Base-by-base conservation (phyloP, 192 early-diverging fungal species). In the Cetraspora pellucida region DNA sequence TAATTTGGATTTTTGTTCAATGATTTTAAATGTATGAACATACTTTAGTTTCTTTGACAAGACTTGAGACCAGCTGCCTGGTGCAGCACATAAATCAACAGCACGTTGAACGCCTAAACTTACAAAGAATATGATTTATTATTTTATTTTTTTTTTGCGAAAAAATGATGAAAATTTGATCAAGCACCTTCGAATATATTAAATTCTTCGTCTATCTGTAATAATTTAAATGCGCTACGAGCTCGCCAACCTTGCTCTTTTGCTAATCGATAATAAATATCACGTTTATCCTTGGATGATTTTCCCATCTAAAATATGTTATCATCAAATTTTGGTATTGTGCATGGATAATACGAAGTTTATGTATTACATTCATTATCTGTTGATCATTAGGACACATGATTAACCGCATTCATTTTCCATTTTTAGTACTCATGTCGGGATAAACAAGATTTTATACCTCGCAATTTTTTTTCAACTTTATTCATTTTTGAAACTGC, bases 161-260 rank as follows among this genome's bases (percentile, higher is more conserved):
- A 27, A 11, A 27, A 17, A 37, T 58, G 10, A 16, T n/a, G 0
- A 21, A 21, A 3, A 68, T n/a, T 44, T 64, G 17, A 47, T 44
- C 47, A 44, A 27, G 17, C 77, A 86, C 91, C 92, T 82, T 92
- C 81, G 70, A 99, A 93, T 43, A 99, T 86, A 72, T 93, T 84
- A 84, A 95, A 97, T 83, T 98, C 96, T 70, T 99, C 95, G 80
- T 99, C 93, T 61, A 99, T 85, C 76, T 99, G 97, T 52, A 98
- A 87, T 64, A 99, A 86, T 83, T 99, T 99, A 88, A 97, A 99
- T 3, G 98, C 97, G 81, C 92, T 94, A 66, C 97, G 88, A 11
- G 97, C 97, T 47, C 97, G 87, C 95, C 95, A 99, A 37, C 96
- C 97, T 82, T 97, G 92, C 85, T 99, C 97, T 82, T 99, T 99